Conservation (phyloP, 768 basidiomycete genomes). For the Filobasidium wieringae region DNA sequence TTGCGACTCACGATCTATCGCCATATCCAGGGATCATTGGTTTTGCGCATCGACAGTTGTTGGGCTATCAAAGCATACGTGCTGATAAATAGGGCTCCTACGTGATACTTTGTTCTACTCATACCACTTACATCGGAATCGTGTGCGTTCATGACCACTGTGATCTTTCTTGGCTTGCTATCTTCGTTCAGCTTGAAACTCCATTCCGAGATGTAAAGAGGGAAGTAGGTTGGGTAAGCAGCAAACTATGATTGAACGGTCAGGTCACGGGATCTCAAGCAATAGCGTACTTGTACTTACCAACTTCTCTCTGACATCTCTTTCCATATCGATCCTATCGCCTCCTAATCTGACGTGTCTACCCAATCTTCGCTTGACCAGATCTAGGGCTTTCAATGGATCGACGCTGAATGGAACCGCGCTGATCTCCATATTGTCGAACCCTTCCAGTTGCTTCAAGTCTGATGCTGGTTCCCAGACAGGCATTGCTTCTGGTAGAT, state of each 20-base stretch:
- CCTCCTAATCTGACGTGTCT: slow-evolving; percentile 19
- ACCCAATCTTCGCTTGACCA: slow-evolving; percentile 19
- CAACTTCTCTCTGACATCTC: slow-evolving; percentile 24
- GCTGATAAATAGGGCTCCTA: background rate
- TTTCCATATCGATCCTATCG: slow-evolving; percentile 19
- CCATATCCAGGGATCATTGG: background rate
- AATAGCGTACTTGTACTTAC: too few species aligned
- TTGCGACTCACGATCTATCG: background rate
- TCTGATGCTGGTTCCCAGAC: slow-evolving; percentile 21
- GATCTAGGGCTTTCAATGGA: slow-evolving; percentile 23
- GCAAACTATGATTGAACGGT: slow-evolving; percentile 21
- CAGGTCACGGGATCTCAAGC: too few species aligned
- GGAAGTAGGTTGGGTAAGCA: slow-evolving; percentile 33
- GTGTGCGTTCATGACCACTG: slow-evolving; percentile 32
- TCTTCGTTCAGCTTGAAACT: slow-evolving; percentile 18
- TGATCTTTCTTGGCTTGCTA: slow-evolving; percentile 15
- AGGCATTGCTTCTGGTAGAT: slow-evolving; percentile 25
- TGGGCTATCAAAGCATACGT: slow-evolving; percentile 11
- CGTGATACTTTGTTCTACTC: background rate
- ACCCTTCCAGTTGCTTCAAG: slow-evolving; percentile 26
- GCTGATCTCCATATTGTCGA: slow-evolving; percentile 19
- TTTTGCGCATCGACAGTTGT: slow-evolving; percentile 19
- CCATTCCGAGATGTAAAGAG: slow-evolving; percentile 31
- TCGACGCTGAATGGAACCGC: slow-evolving; percentile 30
- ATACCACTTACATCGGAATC: slow-evolving; percentile 19